Base-by-base conservation (phyloP, 768 basidiomycete species). In the Trametes cingulata region DNA sequence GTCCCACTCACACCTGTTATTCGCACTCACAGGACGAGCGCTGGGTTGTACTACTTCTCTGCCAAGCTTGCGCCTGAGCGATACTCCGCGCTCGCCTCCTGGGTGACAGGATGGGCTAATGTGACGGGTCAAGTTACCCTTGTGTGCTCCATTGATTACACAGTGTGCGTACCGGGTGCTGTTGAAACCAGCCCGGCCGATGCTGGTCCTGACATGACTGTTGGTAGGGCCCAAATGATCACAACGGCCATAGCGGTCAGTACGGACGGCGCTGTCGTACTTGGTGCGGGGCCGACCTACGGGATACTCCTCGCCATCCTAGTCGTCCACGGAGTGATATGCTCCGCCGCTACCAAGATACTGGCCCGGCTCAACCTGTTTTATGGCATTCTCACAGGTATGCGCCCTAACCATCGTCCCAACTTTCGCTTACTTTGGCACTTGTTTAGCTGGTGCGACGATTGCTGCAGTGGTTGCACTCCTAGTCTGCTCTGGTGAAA, bases 31-130 rank as follows among this genome's bases (percentile, higher is more conserved):
- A 90, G 88, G 43, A 90, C 88, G n/a, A 90, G 88, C 60, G 88
- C 88, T 5, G 88, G 88, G 0, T 74, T 90, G 13, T 90, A 90
- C 69, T 90, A 90, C 69, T 90, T 89, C 73, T 86, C 88, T 5
- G 86, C 88, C 0, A 89, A 86, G 68, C 71, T 90, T 40, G 88
- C 88, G 2, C 85, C 86, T 1, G 76, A 78, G 13, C 77, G 79
- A 66, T 82, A 84, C 52, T 78, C 85, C 2, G 78, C 86, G 2
- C 72, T 90, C 47, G 82, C 85, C 0, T 82, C 85, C 64, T 85
- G 84, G 83, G 79, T 85, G 49, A 85, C 84, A 48, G 84, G 85
- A 8, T 88, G 86, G 86, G 86, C 87, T 8, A 89, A 90, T 63
- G 79, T 89, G 25, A 88, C 86, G 12, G 88, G 88, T 27, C 87